These are phyloP conservation scores for Phytophthora pisi DNA, from an alignment of 352 stramenopile genomes.

Conservation along the genomic window DNA sequence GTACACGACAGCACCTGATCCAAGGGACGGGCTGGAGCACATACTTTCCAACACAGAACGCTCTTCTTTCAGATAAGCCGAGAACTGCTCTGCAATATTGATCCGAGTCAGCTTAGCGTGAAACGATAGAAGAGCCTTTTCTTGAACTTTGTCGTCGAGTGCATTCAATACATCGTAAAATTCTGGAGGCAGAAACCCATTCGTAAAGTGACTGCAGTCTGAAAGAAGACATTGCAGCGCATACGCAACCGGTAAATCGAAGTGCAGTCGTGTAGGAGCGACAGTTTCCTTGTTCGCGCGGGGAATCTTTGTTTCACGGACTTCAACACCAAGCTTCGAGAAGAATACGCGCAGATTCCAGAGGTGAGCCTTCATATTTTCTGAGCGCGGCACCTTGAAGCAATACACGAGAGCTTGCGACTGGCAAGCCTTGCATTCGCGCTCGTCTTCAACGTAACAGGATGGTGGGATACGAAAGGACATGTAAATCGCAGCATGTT, in stretches of 20 bases:
- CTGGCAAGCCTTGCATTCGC: slow-evolving; percentile 43
- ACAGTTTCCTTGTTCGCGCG: slow-evolving; percentile 10
- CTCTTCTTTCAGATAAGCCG: slow-evolving; percentile 41
- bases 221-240: slow-evolving; percentile 59
- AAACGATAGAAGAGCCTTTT: slow-evolving; percentile 54
- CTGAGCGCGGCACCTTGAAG: slow-evolving; percentile 28
- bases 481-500: slow-evolving; percentile 33
- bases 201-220: slow-evolving; percentile 51
- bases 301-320: slow-evolving; percentile 50
- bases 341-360: slow-evolving; percentile 60
- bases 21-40: slow-evolving; percentile 26
- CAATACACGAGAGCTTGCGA: slow-evolving; percentile 47
- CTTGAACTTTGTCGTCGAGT: slow-evolving; percentile 46
- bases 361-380: slow-evolving; percentile 19
- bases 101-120: slow-evolving; percentile 17
- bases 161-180: slow-evolving; percentile 46
- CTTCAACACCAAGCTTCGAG: slow-evolving; percentile 50
- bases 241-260: slow-evolving; percentile 47
- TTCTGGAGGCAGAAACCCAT: slow-evolving; percentile 38
- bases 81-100: slow-evolving; percentile 45
- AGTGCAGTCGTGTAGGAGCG: slow-evolving; percentile 6
- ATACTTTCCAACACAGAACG: slow-evolving; percentile 31
- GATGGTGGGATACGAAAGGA: slow-evolving; percentile 46
- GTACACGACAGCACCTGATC: slow-evolving; percentile 40
- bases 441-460: slow-evolving; percentile 38